A percentile compares a stretch with the other conserved stretches of the same genome.
phyloP scores from a whole-genome alignment of 2,329 filamentous ascomycete genomes.

The Verticillium tricorpus region DNA sequence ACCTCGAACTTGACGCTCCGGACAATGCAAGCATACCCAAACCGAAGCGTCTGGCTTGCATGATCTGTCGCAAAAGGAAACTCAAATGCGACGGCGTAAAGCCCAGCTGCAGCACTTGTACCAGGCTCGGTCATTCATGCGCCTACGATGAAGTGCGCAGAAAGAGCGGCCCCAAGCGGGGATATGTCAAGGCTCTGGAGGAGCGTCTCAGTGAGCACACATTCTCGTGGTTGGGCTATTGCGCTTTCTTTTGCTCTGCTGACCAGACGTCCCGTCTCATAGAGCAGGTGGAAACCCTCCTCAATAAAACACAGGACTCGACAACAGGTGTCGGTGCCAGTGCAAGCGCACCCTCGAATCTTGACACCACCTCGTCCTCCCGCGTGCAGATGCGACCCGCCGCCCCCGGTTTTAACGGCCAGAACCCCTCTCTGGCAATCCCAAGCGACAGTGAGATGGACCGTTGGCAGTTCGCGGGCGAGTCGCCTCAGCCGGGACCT shows the following conservation, averaged over 20 bases:
- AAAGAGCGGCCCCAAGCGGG: constrained; percentile 91
- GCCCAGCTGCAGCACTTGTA: constrained; percentile 84
- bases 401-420: constrained; percentile 34
- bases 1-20: constrained; percentile 24
- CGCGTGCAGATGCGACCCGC: constrained; percentile 26
- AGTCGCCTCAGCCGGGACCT: constrained; percentile 42
- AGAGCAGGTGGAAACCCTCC: constrained; percentile 90
- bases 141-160: constrained; percentile 88
- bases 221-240: background rate
- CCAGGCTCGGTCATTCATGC: constrained; percentile 79
- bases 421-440: constrained; percentile 43
- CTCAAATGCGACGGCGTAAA: constrained; percentile 81
- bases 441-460: constrained; percentile 44
- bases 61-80: constrained; percentile 90
- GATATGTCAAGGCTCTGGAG: constrained; percentile 91
- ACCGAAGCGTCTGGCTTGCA: constrained; percentile 91
- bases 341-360: background rate
- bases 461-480: constrained; percentile 50
- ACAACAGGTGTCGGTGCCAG: background rate
- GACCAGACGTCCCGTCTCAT: background rate
- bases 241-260: background rate
- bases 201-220: constrained; percentile 73
- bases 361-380: constrained; percentile 12
- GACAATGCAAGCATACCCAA: constrained; percentile 62
- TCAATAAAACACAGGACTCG: constrained; percentile 64